phyloP scores from a whole-genome alignment of 2,329 filamentous ascomycete genomes.

The Ophiognomonia clavigignenti-juglandacearum region DNA sequence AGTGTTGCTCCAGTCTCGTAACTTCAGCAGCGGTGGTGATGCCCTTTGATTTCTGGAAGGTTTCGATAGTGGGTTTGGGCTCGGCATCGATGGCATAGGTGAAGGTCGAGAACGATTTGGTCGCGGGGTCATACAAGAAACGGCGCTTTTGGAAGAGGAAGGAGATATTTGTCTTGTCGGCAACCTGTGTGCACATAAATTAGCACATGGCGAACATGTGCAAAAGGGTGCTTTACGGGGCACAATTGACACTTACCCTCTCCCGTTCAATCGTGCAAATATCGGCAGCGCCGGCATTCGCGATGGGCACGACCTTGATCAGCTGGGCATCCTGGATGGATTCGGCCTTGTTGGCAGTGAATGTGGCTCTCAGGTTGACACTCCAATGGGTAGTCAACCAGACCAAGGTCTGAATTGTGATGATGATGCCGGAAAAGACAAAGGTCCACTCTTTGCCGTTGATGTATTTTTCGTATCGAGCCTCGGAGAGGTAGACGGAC shows the following conservation, averaged over 20 bases:
- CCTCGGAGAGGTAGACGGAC: constrained; percentile 75
- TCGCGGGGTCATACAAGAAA: constrained; percentile 75
- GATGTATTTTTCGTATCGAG: constrained; percentile 87
- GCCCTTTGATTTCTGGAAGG: constrained; percentile 77
- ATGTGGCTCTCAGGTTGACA: constrained; percentile 75
- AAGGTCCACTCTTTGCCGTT: constrained; percentile 97
- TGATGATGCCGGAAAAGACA: constrained; percentile 83
- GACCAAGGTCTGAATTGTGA: constrained; percentile 79
- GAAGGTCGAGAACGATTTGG: constrained; percentile 74
- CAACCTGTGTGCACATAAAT: constrained; percentile 41
- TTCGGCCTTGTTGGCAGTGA: constrained; percentile 70
- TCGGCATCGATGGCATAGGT: constrained; percentile 79
- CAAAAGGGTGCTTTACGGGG: constrained; percentile 4
- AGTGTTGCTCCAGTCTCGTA: constrained; percentile 79
- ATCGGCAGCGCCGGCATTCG: constrained; percentile 84
- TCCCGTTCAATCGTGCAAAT: constrained; percentile 80
- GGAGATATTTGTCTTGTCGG: constrained; percentile 70
- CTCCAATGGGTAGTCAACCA: constrained; percentile 99
- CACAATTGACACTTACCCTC: constrained; percentile 40
- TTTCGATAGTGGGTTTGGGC: constrained; percentile 71
- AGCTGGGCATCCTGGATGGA: constrained; percentile 70
- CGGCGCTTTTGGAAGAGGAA: constrained; percentile 98
- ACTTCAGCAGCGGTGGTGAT: constrained; percentile 71
- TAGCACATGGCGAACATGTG: neutral
- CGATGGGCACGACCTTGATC: constrained; percentile 88